Evolutionary conservation across 2,329 filamentous ascomycete species (phyloP).

Genomic region (Fusarium acutatum): DNA sequence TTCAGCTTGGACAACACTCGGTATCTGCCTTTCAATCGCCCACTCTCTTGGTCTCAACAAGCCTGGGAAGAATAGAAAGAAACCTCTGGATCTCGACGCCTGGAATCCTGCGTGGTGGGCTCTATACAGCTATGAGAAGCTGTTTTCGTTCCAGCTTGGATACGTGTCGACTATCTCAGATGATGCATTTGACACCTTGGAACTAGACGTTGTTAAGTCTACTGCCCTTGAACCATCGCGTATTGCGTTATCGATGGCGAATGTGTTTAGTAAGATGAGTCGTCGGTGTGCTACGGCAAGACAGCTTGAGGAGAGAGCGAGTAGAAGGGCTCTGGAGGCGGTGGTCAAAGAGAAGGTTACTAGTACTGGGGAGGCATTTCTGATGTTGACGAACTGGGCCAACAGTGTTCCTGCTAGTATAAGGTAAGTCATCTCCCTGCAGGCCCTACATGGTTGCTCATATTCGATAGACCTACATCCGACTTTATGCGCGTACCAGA

Average conservation of each 20-base stretch:
- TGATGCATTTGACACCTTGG: background rate
- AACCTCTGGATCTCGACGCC: fast-evolving
- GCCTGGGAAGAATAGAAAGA: fast-evolving
- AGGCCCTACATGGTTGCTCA: fast-evolving
- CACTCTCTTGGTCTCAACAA: background rate
- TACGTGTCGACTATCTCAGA: background rate
- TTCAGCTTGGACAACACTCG: background rate
- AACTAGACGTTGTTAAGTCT: fast-evolving
- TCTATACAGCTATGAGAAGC: conserved; percentile 1
- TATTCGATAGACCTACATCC: fast-evolving
- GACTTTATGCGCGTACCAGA: background rate
- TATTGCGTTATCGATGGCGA: background rate
- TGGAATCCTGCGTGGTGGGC: conserved; percentile 8
- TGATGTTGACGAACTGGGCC: background rate
- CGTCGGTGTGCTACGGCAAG: background rate
- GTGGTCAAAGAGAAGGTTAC: background rate
- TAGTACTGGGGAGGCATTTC: background rate
- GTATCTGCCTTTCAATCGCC: background rate
- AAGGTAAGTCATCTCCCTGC: fast-evolving
- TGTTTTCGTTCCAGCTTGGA: background rate
- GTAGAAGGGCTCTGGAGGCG: background rate
- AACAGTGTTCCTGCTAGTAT: background rate
- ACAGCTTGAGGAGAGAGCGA: background rate
- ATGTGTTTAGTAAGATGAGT: background rate
- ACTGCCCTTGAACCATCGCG: fast-evolving